These are phyloP conservation scores for Shiraia sp. DNA, from an alignment of 2,329 filamentous ascomycete species.

Conservation along the genomic window DNA sequence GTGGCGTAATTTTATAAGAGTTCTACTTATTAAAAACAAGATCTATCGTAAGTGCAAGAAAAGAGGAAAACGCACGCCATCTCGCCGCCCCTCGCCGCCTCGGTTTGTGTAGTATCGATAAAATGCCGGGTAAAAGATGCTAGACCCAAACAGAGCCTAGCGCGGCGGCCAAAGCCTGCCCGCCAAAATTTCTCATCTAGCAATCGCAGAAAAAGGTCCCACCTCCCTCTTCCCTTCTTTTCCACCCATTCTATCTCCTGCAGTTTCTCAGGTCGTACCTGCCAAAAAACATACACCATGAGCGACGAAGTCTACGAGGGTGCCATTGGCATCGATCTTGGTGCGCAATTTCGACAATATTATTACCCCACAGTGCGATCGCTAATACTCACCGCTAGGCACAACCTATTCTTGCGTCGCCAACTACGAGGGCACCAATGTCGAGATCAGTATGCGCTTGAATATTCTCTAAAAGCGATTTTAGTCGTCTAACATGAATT, in stretches of 20 bases:
- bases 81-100: too few species aligned
- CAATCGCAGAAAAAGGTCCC: constrained; percentile 21
- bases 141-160: background rate
- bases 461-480: constrained; percentile 5
- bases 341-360: constrained; percentile 54
- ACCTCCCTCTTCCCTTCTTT: constrained; percentile 31
- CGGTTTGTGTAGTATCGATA: too few species aligned
- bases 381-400: constrained; percentile 61
- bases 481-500: constrained; percentile 23
- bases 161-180: constrained; percentile 1
- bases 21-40: too few species aligned
- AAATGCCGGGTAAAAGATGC: too few species aligned
- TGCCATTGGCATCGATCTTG: constrained; percentile 99
- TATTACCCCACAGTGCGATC: constrained; percentile 33
- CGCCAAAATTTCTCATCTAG: background rate
- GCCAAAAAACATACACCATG: constrained; percentile 64
- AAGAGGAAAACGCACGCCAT: too few species aligned
- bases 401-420: constrained; percentile 99
- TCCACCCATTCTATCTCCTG: constrained; percentile 35
- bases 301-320: constrained; percentile 98
- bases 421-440: constrained; percentile 98
- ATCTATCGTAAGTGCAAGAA: too few species aligned
- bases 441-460: constrained; percentile 83
- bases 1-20: too few species aligned
- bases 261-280: constrained; percentile 34